phyloP scores from a whole-genome alignment of 1,284 basidiomycete species.

The Xanthoconium separans region DNA sequence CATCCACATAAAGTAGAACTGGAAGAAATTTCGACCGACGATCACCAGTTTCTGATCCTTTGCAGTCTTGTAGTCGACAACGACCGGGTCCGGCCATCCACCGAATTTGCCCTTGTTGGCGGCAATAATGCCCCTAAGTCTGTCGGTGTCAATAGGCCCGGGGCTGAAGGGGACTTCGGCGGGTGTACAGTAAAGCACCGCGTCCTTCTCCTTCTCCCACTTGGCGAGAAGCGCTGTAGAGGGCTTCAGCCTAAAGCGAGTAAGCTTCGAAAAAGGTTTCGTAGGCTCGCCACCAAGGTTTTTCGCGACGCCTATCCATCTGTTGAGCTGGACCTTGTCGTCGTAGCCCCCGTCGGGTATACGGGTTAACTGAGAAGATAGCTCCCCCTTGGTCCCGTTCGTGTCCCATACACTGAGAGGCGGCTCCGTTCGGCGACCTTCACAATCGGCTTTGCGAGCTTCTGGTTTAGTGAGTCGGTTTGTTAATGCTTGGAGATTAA shows the following conservation, averaged over 20 bases:
- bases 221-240: background rate
- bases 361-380: background rate
- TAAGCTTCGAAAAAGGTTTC: background rate
- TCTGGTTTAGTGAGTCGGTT: background rate
- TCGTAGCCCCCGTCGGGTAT: background rate
- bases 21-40: background rate
- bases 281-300: background rate
- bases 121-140: background rate
- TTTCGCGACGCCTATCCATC: background rate
- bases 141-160: background rate
- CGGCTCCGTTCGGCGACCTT: background rate
- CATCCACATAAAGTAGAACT: background rate
- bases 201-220: background rate
- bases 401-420: background rate
- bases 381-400: background rate
- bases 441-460: background rate
- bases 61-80: background rate
- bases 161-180: background rate
- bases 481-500: background rate
- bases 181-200: background rate
- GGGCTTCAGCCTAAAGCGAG: background rate
- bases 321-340: background rate
- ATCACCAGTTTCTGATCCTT: background rate
- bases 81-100: background rate
- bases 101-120: background rate